Evolutionary conservation across 2,329 filamentous ascomycete species (phyloP).

Genomic region (Cladorrhinum sp.): DNA sequence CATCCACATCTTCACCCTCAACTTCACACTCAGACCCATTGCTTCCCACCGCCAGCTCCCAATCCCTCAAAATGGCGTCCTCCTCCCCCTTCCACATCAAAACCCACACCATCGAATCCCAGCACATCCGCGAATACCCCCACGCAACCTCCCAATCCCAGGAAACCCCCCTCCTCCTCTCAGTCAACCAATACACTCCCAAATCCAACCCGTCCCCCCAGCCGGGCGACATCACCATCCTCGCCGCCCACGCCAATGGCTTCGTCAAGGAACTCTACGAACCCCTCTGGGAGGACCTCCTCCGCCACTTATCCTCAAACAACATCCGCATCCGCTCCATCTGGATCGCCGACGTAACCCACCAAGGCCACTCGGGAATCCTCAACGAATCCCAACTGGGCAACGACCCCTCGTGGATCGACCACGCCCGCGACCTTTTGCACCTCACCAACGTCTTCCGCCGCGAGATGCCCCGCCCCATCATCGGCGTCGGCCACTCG

Average conservation of each 20-base stretch:
- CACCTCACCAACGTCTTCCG: slow-evolving; percentile 84
- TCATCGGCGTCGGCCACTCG: slow-evolving; percentile 84
- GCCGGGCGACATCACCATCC: slow-evolving; percentile 77
- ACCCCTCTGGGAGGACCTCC: slow-evolving; percentile 82
- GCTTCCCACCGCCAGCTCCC: background rate
- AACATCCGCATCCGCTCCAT: slow-evolving; percentile 74
- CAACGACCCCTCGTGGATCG: slow-evolving; percentile 77
- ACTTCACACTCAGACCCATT: background rate
- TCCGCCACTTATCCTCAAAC: slow-evolving; percentile 52
- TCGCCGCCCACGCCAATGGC: slow-evolving; percentile 85
- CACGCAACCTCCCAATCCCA: slow-evolving; percentile 68
- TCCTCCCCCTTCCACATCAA: slow-evolving; percentile 3
- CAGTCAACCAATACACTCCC: slow-evolving; percentile 86
- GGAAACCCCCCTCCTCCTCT: slow-evolving; percentile 69
- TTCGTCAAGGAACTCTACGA: slow-evolving; percentile 97
- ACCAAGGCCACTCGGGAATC: slow-evolving; percentile 75
- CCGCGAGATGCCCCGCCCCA: slow-evolving; percentile 71
- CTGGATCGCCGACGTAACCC: slow-evolving; percentile 86
- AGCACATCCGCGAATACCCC: slow-evolving; percentile 80
- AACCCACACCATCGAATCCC: slow-evolving; percentile 64
- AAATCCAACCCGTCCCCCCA: slow-evolving; percentile 64
- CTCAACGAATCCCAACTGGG: slow-evolving; percentile 74
- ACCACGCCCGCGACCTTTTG: slow-evolving; percentile 79
- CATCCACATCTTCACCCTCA: background rate
- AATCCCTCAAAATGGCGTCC: slow-evolving; percentile 4